Conservation (phyloP, 805 yeast genomes). For the Tetrapisispora namnaoensis region DNA sequence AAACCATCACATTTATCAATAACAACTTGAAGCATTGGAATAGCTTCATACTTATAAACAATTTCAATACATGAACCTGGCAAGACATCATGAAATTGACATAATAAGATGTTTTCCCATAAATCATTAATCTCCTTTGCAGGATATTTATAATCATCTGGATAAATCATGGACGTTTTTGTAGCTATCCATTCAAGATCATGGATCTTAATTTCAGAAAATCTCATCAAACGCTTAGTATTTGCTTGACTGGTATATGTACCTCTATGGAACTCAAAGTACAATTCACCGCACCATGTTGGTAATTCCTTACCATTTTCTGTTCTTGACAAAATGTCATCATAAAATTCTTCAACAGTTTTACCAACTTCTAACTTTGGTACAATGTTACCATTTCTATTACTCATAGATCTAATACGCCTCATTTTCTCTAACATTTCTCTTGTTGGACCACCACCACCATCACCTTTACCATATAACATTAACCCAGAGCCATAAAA, state of each 20-base stretch:
- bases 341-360: constrained; percentile 68
- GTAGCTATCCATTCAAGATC: constrained; percentile 83
- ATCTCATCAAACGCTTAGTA: constrained; percentile 71
- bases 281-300: constrained; percentile 88
- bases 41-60: constrained; percentile 83
- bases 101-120: constrained; percentile 84
- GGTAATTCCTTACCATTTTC: constrained; percentile 61
- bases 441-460: constrained; percentile 96
- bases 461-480: constrained; percentile 91
- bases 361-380: constrained; percentile 75
- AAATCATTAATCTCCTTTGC: constrained; percentile 50
- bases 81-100: constrained; percentile 96
- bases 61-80: constrained; percentile 94
- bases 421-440: constrained; percentile 90
- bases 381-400: constrained; percentile 59
- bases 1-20: constrained; percentile 44
- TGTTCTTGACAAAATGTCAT: constrained; percentile 51
- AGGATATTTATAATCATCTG: constrained; percentile 60
- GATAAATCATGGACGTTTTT: constrained; percentile 45
- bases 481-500: constrained; percentile 73
- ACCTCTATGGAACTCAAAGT: constrained; percentile 93
- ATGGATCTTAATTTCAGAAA: constrained; percentile 64
- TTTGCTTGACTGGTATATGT: constrained; percentile 92
- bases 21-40: constrained; percentile 59
- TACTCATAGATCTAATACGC: constrained; percentile 79